Percentiles rank a stretch among this genome's conserved stretches.
These are phyloP conservation scores for Mucor circinelloides DNA, from an alignment of 371 early-diverging fungal genomes.

Conservation along the genomic window DNA sequence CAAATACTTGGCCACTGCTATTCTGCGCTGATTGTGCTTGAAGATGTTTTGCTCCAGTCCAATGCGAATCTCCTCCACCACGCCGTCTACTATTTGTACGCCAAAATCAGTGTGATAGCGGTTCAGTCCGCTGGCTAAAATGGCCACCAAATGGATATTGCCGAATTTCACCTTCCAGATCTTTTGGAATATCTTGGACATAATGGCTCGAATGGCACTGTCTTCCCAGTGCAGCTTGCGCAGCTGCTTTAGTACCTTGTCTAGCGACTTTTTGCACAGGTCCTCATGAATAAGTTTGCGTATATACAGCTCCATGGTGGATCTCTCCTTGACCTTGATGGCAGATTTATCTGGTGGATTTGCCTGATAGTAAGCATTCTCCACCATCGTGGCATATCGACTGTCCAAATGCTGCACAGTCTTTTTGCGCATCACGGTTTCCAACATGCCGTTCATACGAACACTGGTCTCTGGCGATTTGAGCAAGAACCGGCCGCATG, in stretches of 20 bases:
- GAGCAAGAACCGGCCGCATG: conserved; percentile 87
- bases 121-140: conserved; percentile 76
- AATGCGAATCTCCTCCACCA: conserved; percentile 87
- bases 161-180: conserved; percentile 92
- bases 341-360: conserved; percentile 79
- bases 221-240: conserved; percentile 91
- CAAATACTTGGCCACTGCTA: conserved; percentile 81
- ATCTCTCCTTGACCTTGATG: conserved; percentile 62
- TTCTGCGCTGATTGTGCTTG: conserved; percentile 87
- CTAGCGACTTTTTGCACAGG: conserved; percentile 66
- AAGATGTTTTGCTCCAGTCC: conserved; percentile 86
- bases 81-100: conserved; percentile 80
- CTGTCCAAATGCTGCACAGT: conserved; percentile 82
- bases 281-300: conserved; percentile 85
- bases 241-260: conserved; percentile 72
- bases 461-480: conserved; percentile 73
- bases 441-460: conserved; percentile 73
- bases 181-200: conserved; percentile 76
- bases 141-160: conserved; percentile 83
- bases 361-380: conserved; percentile 92
- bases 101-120: conserved; percentile 88
- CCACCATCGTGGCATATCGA: conserved; percentile 84
- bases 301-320: conserved; percentile 83
- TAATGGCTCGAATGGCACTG: conserved; percentile 37
- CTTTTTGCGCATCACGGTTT: conserved; percentile 88